Base-by-base conservation (phyloP, 2,329 filamentous ascomycete genomes). In the Monilinia fructigena region DNA sequence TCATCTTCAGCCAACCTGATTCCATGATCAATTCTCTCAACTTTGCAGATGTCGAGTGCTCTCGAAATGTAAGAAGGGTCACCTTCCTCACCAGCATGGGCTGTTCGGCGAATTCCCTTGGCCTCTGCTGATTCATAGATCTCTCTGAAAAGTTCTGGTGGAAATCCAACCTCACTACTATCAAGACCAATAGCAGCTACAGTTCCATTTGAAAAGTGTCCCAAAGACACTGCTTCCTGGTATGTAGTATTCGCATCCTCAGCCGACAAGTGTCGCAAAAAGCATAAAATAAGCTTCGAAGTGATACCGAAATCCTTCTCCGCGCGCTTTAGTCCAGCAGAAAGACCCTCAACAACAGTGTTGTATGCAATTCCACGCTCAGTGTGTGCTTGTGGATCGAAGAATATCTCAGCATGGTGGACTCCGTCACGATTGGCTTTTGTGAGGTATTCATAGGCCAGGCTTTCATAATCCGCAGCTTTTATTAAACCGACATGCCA, bases 321-420 rank as follows among this genome's bases (percentile, higher is more conserved):
- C 1, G 90, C 90, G 28, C 85, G 82, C 64, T 78, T 74, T 71
- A 87, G 83, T 1, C 88, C 90, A 1, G 81, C 80, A 0, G 78
- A 79, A 72, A 92, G 86, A 3, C 90, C 91, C 3, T 77, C 75
- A 4, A 92, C 81, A 28, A 93, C 83, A 2, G 85, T 88, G 20
- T 82, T 79, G 74, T 91, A 89, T 10, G 81, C 71, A 4, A 93
- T 78, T 6, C 87, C 87, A 23, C 89, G 83, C 16, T 78, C 79
- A 5, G 86, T 83, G 76, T 93, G 91, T 1, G 88, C 89, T 77
- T 93, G 90, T 1, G 90, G 90, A 75, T 93, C 91, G 78, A 93
- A 93, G 79, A 92, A 93, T 70, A 92, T 83, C 76, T 93, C 90
- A 18, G 88, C 88, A 74, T 93, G 90, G 59, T 85, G 82, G 1